Conservation (phyloP, 2,329 filamentous ascomycete species). For the Trichoderma sp. region DNA sequence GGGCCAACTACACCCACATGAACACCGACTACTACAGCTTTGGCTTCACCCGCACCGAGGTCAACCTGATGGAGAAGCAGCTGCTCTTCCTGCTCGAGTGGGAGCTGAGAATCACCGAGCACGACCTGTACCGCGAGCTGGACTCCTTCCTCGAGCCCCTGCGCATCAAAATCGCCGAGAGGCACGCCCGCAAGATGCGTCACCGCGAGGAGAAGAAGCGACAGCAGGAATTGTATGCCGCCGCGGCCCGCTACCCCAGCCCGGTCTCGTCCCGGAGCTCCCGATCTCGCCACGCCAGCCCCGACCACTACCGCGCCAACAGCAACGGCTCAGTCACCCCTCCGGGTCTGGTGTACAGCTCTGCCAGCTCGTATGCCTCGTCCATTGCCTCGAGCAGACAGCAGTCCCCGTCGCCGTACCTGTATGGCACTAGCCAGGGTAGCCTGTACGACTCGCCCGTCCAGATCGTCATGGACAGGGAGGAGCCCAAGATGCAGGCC, state of each 20-base stretch:
- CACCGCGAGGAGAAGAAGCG: constrained; percentile 47
- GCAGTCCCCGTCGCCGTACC: constrained; percentile 46
- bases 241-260: constrained; percentile 42
- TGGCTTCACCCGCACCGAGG: constrained; percentile 90
- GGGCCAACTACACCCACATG: constrained; percentile 88
- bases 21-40: constrained; percentile 66
- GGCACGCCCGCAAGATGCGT: constrained; percentile 50
- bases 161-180: constrained; percentile 56
- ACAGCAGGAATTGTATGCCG: constrained; percentile 39
- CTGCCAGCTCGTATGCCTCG: constrained; percentile 49
- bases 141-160: constrained; percentile 88
- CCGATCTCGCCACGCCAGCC: constrained; percentile 41
- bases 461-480: constrained; percentile 43
- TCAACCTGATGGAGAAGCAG: constrained; percentile 99
- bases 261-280: constrained; percentile 47
- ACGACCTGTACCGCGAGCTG: constrained; percentile 83
- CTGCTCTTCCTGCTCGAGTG: constrained; percentile 91
- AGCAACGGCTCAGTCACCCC: constrained; percentile 42
- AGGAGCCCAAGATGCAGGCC: constrained; percentile 38
- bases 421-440: constrained; percentile 37
- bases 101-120: constrained; percentile 81
- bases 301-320: constrained; percentile 41
- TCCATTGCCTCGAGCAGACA: constrained; percentile 49
- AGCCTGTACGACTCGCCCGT: constrained; percentile 52
- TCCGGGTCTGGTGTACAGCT: constrained; percentile 50